Evolutionary conservation across 2,329 filamentous ascomycete genomes (phyloP).

Genomic region (Lecanicillium sp.): DNA sequence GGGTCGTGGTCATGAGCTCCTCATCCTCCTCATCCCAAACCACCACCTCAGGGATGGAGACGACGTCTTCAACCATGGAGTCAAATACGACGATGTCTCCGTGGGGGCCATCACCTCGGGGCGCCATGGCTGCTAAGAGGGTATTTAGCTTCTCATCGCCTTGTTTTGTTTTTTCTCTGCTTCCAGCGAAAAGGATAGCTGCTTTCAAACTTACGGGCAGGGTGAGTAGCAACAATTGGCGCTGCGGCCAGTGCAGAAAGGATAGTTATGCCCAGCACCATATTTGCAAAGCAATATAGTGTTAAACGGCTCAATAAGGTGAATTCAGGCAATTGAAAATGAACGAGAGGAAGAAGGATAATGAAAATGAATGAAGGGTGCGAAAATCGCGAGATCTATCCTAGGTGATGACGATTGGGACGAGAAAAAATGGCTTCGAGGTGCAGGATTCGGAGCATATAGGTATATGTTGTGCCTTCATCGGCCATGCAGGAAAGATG

Average conservation of each 20-base stretch:
- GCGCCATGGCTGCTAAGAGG: background rate
- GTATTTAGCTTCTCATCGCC: no score
- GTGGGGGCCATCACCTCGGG: background rate
- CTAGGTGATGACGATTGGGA: constrained; percentile 1
- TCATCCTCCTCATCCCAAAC: constrained; percentile 54
- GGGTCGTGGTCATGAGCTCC: constrained; percentile 37
- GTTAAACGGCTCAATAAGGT: constrained; percentile 4
- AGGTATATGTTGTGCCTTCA: background rate
- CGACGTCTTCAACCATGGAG: constrained; percentile 27
- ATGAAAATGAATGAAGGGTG: background rate
- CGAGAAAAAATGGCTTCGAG: background rate
- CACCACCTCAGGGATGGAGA: constrained; percentile 38
- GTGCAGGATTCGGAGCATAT: background rate
- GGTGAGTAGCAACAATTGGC: constrained; percentile 13
- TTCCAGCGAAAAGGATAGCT: no score
- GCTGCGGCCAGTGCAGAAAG: constrained; percentile 16
- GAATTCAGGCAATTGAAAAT: constrained; percentile 7
- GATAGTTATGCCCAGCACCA: constrained; percentile 15
- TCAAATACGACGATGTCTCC: constrained; percentile 26
- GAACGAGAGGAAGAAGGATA: constrained; percentile 3
- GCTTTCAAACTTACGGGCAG: constrained; percentile 16
- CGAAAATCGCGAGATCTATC: background rate
- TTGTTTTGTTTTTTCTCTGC: no score
- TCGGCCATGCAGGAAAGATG: no score
- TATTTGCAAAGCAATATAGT: constrained; percentile 5